phyloP scores from a whole-genome alignment of 768 basidiomycete genomes.

The Mrakia gelida region DNA sequence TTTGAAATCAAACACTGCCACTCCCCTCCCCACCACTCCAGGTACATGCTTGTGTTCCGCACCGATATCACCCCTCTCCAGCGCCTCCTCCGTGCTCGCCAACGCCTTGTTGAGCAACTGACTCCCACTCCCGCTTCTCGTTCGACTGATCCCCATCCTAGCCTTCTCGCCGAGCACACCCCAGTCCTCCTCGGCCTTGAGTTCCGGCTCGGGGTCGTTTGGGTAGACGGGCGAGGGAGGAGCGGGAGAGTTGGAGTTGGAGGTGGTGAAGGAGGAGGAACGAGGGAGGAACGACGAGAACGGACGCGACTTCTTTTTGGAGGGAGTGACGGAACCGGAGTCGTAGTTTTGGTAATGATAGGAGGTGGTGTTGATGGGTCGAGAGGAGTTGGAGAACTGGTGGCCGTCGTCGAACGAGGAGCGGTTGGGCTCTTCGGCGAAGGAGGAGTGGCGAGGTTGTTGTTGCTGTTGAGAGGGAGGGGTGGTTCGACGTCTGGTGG shows the following conservation, averaged over 20 bases:
- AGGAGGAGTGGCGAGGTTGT: background rate
- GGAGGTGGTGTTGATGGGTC: background rate
- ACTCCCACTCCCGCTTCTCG: constrained; percentile 17
- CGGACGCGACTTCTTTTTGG: constrained; percentile 22
- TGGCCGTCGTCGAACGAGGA: constrained; percentile 6
- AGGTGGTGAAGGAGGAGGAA: constrained; percentile 20
- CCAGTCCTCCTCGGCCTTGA: constrained; percentile 26
- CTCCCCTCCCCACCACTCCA: constrained; percentile 7
- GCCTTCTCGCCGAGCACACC: constrained; percentile 15
- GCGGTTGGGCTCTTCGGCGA: background rate
- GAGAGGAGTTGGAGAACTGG: background rate
- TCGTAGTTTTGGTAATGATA: background rate
- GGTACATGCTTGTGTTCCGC: background rate
- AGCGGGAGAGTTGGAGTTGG: background rate
- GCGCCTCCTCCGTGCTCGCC: constrained; percentile 2
- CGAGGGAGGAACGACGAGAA: constrained; percentile 18
- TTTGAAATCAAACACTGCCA: constrained; percentile 23
- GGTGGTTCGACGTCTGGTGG: background rate
- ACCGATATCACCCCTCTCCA: background rate
- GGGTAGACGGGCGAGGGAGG: constrained; percentile 8
- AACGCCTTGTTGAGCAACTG: background rate
- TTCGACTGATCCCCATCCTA: constrained; percentile 14
- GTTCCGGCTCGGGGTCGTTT: background rate
- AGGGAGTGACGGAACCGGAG: background rate
- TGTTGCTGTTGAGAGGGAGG: background rate